A percentile compares a stretch with the other conserved stretches of the same genome.
Conservation (phyloP, 1,139 yeast species). For the Yamadazyma atlantica region DNA sequence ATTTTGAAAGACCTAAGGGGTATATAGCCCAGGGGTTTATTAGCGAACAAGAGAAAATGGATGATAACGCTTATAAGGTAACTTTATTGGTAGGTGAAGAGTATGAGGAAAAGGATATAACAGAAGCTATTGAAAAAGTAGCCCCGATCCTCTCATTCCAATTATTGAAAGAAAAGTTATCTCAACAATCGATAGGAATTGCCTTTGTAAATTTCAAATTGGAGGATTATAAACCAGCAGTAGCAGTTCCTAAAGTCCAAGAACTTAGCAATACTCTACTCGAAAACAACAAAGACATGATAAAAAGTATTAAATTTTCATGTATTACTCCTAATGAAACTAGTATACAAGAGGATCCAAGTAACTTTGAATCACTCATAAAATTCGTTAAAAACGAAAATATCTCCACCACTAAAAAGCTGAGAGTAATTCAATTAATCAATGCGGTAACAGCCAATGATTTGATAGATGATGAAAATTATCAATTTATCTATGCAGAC, state of each 20-base stretch:
- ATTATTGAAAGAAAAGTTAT: constrained; percentile 35
- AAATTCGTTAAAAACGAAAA: constrained; percentile 38
- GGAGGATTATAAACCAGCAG: constrained; percentile 15
- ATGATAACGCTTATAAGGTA: constrained; percentile 39
- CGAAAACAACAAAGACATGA: constrained; percentile 6
- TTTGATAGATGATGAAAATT: constrained; percentile 50
- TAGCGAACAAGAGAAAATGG: constrained; percentile 18
- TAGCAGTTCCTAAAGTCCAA: constrained; percentile 17
- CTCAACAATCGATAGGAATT: constrained; percentile 38
- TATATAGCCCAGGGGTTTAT: constrained; percentile 47
- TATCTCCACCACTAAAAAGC: constrained; percentile 31
- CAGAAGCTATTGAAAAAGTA: constrained; percentile 22
- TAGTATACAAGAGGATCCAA: constrained; percentile 36
- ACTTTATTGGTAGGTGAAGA: constrained; percentile 27
- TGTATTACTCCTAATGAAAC: constrained; percentile 31
- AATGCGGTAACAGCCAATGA: constrained; percentile 70
- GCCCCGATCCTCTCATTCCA: constrained; percentile 29
- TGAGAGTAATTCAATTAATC: constrained; percentile 62
- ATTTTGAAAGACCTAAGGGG: constrained; percentile 58
- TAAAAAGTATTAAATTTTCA: constrained; percentile 21
- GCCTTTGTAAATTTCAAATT: constrained; percentile 39
- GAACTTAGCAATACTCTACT: constrained; percentile 7
- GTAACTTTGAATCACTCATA: constrained; percentile 32
- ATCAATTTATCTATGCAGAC: constrained; percentile 51
- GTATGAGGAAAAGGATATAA: constrained; percentile 27